A percentile compares a stretch with the other conserved stretches of the same genome.
Conservation (phyloP, 2,329 filamentous ascomycete species). For the Arthrinium puccinioides region DNA sequence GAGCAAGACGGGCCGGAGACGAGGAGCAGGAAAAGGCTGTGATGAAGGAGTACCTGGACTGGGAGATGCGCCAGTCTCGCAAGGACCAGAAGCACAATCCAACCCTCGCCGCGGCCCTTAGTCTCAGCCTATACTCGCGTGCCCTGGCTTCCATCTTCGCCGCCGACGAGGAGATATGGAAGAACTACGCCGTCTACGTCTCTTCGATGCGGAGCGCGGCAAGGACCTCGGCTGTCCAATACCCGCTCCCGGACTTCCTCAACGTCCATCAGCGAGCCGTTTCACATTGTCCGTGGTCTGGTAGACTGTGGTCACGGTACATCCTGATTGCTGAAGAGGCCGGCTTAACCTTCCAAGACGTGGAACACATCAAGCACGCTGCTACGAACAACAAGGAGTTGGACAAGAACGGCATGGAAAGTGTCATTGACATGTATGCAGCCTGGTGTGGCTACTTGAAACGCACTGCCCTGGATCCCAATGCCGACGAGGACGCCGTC, state of each 20-base stretch:
- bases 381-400: slow-evolving; percentile 82
- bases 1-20: slow-evolving; percentile 50
- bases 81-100: slow-evolving; percentile 43
- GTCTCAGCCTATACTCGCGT: slow-evolving; percentile 67
- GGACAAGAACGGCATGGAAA: slow-evolving; percentile 78
- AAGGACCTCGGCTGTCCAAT: slow-evolving; percentile 21
- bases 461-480: slow-evolving; percentile 69
- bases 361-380: slow-evolving; percentile 85
- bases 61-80: slow-evolving; percentile 64
- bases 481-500: slow-evolving; percentile 71
- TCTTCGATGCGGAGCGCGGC: slow-evolving; percentile 39
- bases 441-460: slow-evolving; percentile 94
- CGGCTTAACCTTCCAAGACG: slow-evolving; percentile 66
- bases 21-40: slow-evolving; percentile 42
- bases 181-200: slow-evolving; percentile 74
- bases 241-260: slow-evolving; percentile 44
- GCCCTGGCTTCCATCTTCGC: slow-evolving; percentile 65
- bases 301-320: slow-evolving; percentile 82
- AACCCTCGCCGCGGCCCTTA: slow-evolving; percentile 41
- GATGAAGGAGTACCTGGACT: slow-evolving; percentile 69
- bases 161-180: slow-evolving; percentile 70
- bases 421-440: slow-evolving; percentile 83
- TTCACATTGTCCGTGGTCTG: slow-evolving; percentile 88
- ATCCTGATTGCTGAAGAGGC: slow-evolving; percentile 79
- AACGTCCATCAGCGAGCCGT: slow-evolving; percentile 75